A percentile compares a stretch with the other conserved stretches of the same genome.
phyloP scores from a whole-genome alignment of 371 early-diverging fungal genomes.

The Homolaphlyctis polyrhiza region DNA sequence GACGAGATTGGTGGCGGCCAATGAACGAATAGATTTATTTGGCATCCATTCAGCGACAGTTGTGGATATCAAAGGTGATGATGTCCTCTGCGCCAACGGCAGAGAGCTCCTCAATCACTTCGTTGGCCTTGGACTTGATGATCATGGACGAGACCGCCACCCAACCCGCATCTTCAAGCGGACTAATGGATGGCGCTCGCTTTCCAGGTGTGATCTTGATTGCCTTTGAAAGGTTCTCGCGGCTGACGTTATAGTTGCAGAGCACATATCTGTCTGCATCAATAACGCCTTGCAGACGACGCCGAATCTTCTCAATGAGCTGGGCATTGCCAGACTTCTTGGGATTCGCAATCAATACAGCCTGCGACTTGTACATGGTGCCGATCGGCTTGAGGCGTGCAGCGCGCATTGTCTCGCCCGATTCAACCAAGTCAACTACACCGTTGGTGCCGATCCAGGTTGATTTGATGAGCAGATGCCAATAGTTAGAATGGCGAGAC shows the following conservation, averaged over 20 bases:
- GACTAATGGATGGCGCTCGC: slow-evolving; percentile 83
- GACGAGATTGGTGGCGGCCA: too few relatives aligned
- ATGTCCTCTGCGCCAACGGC: slow-evolving; percentile 92
- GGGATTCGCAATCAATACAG: slow-evolving; percentile 74
- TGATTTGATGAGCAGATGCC: neutral
- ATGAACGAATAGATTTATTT: too few relatives aligned
- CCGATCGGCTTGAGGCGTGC: slow-evolving; percentile 86
- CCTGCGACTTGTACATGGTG: slow-evolving; percentile 76
- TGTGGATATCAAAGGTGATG: slow-evolving; percentile 54
- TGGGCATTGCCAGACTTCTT: slow-evolving; percentile 50
- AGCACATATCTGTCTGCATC: slow-evolving; percentile 82
- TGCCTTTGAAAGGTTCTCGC: slow-evolving; percentile 58
- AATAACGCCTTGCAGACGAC: slow-evolving; percentile 87
- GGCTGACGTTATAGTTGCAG: slow-evolving; percentile 81
- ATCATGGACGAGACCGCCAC: slow-evolving; percentile 91
- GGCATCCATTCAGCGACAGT: too few relatives aligned
- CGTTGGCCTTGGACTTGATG: slow-evolving; percentile 63
- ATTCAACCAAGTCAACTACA: slow-evolving; percentile 65
- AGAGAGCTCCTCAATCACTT: slow-evolving; percentile 84
- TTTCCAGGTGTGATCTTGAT: slow-evolving; percentile 82
- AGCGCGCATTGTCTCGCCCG: slow-evolving; percentile 98
- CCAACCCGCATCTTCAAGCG: slow-evolving; percentile 84
- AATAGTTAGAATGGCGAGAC: neutral
- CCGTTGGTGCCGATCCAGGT: neutral
- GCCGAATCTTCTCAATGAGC: slow-evolving; percentile 68